Base-by-base conservation (phyloP, 768 basidiomycete species). In the Collybiopsis luxurians region DNA sequence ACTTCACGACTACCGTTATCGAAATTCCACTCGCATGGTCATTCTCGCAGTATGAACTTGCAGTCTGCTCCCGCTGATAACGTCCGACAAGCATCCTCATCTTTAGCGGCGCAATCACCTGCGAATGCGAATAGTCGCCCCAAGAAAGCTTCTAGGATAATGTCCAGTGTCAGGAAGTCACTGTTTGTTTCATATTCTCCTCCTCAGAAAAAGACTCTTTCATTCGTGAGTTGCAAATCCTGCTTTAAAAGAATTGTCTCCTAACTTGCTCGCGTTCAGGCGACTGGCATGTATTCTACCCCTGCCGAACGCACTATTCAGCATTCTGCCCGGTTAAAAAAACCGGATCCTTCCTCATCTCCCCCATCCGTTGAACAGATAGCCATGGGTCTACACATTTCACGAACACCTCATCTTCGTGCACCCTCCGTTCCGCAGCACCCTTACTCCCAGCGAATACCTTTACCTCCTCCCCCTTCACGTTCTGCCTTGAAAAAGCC, bases 311-410 rank as follows among this genome's bases (percentile, higher is more conserved):
- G 72, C 56, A 63, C 63, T 57, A 45, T 68, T 23, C 48, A 64
- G 58, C 58, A 63, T 3, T 61, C 64, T 27, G 67, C 76, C 57
- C 74, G 69, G 60, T 68, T 71, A 51, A 78, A 72, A 58, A 64
- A 72, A 58, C 67, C 66, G 47, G 74, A 78, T 59, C 68, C 78
- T 27, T 60, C 75, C 26, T 57, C 73, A 24, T 66, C 73, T 21
- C 83, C 80, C 15, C 88, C 88, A 1, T 86, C 84, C 46, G 78
- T 89, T 39, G 83, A 87, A 63, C 88, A 90, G 70, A 90, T 90
- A 59, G 85, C 86, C 13, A 90, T 90, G 87, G 89, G 89, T 19
- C 76, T 90, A 23, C 89, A 90, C 68, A 73, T 87, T 28, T 90
- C 89, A 5, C 82, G 86, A 36, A 90, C 89, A 1, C 89, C 89